Conservation (phyloP, 805 yeast genomes). For the Phaffomyces opuntiae region DNA sequence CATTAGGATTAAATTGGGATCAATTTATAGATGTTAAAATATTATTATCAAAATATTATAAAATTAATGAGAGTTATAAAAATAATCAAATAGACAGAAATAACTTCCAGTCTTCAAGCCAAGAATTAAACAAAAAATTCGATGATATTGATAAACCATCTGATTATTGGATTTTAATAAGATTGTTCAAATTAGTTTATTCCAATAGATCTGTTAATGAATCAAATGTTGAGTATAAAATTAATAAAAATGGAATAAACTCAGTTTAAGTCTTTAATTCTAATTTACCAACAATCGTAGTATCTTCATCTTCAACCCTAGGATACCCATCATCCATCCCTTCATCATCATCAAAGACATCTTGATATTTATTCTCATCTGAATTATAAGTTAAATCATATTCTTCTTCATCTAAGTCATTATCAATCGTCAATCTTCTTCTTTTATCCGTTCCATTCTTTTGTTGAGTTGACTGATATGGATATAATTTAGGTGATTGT, state of each 20-base stretch:
- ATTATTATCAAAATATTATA: constrained; percentile 35
- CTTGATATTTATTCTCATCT: constrained; percentile 26
- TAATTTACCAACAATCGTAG: constrained; percentile 31
- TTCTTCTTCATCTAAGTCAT: constrained; percentile 34
- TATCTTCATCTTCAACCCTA: constrained; percentile 4
- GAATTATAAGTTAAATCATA: constrained; percentile 35
- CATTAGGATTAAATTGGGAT: constrained; percentile 51
- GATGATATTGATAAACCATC: constrained; percentile 4
- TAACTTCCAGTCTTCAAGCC: too few relatives aligned
- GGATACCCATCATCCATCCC: constrained; percentile 25
- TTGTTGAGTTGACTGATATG: constrained; percentile 7
- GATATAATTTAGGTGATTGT: constrained; percentile 32
- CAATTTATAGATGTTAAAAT: constrained; percentile 44
- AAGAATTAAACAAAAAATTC: constrained; percentile 1
- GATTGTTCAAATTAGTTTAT: constrained; percentile 34
- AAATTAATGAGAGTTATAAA: constrained; percentile 25
- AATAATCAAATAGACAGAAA: too few relatives aligned
- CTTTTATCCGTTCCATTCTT: constrained; percentile 8
- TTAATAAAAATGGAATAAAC: constrained; percentile 15
- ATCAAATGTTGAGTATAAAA: constrained; percentile 19
- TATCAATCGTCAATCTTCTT: constrained; percentile 29
- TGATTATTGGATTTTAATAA: constrained; percentile 20
- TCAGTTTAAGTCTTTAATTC: constrained; percentile 24
- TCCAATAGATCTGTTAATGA: constrained; percentile 24
- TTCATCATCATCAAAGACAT: constrained; percentile 18